Conservation (phyloP, 352 stramenopile genomes). For the Globisporangium nunn region DNA sequence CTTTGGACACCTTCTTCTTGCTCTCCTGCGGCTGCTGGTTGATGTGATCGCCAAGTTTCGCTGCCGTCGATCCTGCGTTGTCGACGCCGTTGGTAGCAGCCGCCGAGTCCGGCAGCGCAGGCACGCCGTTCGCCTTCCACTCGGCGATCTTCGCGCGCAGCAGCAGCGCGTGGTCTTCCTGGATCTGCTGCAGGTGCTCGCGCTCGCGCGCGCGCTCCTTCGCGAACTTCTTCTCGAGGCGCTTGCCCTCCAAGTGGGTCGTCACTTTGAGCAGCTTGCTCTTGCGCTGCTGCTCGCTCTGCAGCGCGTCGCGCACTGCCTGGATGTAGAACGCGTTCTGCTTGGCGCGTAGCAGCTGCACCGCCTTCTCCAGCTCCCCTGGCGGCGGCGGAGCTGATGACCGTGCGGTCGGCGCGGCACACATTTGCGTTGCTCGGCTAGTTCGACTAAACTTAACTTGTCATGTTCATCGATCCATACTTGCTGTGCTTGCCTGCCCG, state of each 20-base stretch:
- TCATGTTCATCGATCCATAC: too few relatives aligned
- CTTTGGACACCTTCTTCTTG: slow-evolving; percentile 33
- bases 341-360: slow-evolving; percentile 6
- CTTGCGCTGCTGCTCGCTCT: slow-evolving; percentile 46
- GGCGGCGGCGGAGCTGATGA: not conserved
- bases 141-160: slow-evolving; percentile 42
- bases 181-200: slow-evolving; percentile 48
- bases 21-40: not conserved
- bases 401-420: too few relatives aligned
- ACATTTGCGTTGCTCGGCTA: too few relatives aligned
- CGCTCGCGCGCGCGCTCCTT: slow-evolving; percentile 36
- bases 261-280: slow-evolving; percentile 24
- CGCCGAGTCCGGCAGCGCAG: not conserved
- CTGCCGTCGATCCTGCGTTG: too few relatives aligned
- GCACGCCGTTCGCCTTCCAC: slow-evolving; percentile 34
- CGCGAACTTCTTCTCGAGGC: slow-evolving; percentile 47
- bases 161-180: slow-evolving; percentile 49
- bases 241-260: slow-evolving; percentile 34
- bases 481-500: too few relatives aligned
- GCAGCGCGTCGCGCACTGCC: slow-evolving; percentile 40
- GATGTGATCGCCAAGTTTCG: too few relatives aligned
- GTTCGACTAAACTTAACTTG: too few relatives aligned
- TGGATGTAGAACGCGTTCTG: slow-evolving; percentile 41
- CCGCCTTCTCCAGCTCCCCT: slow-evolving; percentile 3
- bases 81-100: not conserved